Base-by-base conservation (phyloP, 2,329 filamentous ascomycete genomes). In the Aspergillus chevalieri region DNA sequence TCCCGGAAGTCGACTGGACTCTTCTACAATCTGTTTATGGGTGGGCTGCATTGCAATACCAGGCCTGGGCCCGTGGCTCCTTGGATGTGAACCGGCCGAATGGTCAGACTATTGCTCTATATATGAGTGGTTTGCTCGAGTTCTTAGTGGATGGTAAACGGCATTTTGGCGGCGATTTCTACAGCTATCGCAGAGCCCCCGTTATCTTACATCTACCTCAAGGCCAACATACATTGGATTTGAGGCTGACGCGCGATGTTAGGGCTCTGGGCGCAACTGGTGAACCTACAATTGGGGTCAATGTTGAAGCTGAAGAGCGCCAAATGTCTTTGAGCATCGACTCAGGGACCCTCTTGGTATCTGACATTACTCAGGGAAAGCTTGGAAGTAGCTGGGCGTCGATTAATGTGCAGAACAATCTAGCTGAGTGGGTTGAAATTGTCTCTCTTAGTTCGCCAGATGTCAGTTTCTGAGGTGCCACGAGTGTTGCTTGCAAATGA, bases 121-220 rank as follows among this genome's bases (percentile, higher is more conserved):
- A 74, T 53, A 74, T 71, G 1, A 72, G 77, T 50, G 63, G 72
- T 22, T 62, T 80, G 28, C 62, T 81, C 7, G 79, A 83, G 54
- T 75, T 75, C 56, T 76, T 75, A 70, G 55, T 82, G 30, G 75
- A 81, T 58, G 72, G 71, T 43, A 55, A 65, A 33, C 74, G 73
- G 22, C 76, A 77, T 57, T 82, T 81, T 57, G 80, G 80, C 6
- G 80, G 79, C 10, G 80, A 83, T 60, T 77, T 76, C 47, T 83
- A 79, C 61, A 67, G 66, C 9, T 81, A 74, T 58, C 66, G 72
- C 3, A 73, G 71, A 53, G 74, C 75, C 6, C 78, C 80, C 4
- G 57, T 74, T 19, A 71, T 80, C 2, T 54, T 82, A 12, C 67
- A 72, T 39, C 67, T 83, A 12, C 52, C 62, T 2, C 76, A 76